Conservation (phyloP, 306 rosid genomes). For the Lathyrus aphaca region DNA sequence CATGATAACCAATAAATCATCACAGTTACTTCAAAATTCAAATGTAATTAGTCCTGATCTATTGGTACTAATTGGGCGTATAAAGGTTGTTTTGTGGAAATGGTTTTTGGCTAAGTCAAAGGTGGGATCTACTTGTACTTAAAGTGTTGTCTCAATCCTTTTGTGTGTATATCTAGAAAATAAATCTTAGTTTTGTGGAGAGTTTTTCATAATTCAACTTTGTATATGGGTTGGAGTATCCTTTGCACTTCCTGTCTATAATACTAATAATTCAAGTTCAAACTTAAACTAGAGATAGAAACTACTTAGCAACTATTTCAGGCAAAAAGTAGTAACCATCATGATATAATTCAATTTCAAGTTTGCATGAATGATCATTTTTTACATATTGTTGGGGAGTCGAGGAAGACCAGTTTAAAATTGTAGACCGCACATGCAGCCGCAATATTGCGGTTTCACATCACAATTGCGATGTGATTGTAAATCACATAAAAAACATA, state of each 20-base stretch:
- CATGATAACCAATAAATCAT: constrained; percentile 7
- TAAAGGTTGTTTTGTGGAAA: neutral
- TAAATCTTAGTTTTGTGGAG: neutral
- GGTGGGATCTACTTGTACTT: neutral
- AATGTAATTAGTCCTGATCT: neutral
- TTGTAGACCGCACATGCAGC: neutral
- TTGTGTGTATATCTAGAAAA: neutral
- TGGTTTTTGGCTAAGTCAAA: neutral
- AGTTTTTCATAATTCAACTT: neutral
- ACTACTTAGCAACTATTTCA: neutral
- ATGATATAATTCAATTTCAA: constrained; percentile 11
- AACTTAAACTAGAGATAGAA: neutral
- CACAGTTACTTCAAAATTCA: constrained; percentile 17
- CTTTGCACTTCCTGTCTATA: neutral
- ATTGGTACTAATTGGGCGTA: neutral
- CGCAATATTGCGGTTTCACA: neutral
- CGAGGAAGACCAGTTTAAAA: neutral
- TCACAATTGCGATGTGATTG: neutral
- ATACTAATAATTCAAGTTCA: neutral
- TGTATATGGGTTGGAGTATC: neutral
- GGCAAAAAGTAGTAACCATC: constrained; percentile 3
- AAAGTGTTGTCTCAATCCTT: neutral
- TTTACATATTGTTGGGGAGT: neutral
- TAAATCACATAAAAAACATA: neutral
- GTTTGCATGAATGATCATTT: neutral